A percentile compares a stretch with the other conserved stretches of the same genome.
Evolutionary conservation across 202 grass and related monocot species (phyloP).

Genomic region (Saccharum hybrid): DNA sequence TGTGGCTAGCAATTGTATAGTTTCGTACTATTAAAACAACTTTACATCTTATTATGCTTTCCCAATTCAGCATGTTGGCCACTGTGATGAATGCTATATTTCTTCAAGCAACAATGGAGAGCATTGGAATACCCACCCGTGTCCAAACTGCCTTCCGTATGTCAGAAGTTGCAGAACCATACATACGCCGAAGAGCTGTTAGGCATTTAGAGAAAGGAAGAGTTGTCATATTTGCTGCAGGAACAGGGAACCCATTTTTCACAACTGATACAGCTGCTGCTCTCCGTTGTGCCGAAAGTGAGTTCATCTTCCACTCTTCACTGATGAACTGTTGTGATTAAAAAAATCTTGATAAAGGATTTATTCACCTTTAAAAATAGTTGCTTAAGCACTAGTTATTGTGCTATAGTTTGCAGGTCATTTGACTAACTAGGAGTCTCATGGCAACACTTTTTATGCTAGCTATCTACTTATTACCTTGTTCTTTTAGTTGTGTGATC

Average conservation of each 20-base stretch:
- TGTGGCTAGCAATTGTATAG: background rate
- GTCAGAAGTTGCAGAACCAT: constrained; percentile 98
- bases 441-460: background rate
- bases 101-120: constrained; percentile 99
- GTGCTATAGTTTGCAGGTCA: constrained; percentile 15
- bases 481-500: background rate
- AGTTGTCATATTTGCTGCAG: constrained; percentile 98
- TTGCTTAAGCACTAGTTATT: constrained; percentile 15
- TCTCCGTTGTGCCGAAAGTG: constrained; percentile 99
- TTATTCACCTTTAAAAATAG: background rate
- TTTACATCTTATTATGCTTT: background rate
- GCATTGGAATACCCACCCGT: constrained; percentile 91
- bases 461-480: background rate
- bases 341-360: constrained; percentile 25
- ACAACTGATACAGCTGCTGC: constrained; percentile 99
- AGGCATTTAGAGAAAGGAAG: constrained; percentile 98
- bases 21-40: background rate
- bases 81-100: constrained; percentile 99
- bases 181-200: constrained; percentile 89
- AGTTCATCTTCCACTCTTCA: constrained; percentile 51
- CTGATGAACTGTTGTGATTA: background rate
- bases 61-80: constrained; percentile 78
- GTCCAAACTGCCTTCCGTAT: constrained; percentile 99
- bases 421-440: background rate
- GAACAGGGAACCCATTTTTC: constrained; percentile 97